Evolutionary conservation across 805 yeast species (phyloP).

Genomic region (Torulaspora franciscae): DNA sequence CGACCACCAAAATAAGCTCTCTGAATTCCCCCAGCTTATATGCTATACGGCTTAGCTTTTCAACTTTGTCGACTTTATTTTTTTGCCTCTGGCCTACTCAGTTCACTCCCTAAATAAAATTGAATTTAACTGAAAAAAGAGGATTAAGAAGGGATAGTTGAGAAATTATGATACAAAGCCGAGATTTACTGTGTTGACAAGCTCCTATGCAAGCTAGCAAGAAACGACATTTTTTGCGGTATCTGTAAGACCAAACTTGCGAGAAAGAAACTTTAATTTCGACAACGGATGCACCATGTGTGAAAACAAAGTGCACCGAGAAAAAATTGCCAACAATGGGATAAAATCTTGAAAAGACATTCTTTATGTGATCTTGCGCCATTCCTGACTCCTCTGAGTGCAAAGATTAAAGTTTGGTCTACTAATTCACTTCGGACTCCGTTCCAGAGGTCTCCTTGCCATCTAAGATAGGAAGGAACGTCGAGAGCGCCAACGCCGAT

Average conservation of each 20-base stretch:
- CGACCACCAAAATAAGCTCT: not conserved
- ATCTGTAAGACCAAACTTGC: too few species aligned
- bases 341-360: not conserved
- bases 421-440: conserved; percentile 13
- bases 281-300: too few species aligned
- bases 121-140: not conserved
- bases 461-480: conserved; percentile 20
- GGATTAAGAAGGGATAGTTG: not conserved
- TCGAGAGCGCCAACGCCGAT: conserved; percentile 16
- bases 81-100: not conserved
- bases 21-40: not conserved
- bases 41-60: not conserved
- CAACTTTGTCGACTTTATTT: not conserved
- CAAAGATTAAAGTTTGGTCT: too few species aligned
- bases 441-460: conserved; percentile 19
- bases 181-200: not conserved
- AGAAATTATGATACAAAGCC: not conserved
- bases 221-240: not conserved
- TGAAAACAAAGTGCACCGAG: not conserved
- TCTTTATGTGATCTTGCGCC: not conserved
- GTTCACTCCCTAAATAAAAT: not conserved
- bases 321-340: not conserved
- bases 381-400: too few species aligned
- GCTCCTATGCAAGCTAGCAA: not conserved
- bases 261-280: too few species aligned